Conservation (phyloP, 768 basidiomycete species). For the Candolleomyces efflorescens region DNA sequence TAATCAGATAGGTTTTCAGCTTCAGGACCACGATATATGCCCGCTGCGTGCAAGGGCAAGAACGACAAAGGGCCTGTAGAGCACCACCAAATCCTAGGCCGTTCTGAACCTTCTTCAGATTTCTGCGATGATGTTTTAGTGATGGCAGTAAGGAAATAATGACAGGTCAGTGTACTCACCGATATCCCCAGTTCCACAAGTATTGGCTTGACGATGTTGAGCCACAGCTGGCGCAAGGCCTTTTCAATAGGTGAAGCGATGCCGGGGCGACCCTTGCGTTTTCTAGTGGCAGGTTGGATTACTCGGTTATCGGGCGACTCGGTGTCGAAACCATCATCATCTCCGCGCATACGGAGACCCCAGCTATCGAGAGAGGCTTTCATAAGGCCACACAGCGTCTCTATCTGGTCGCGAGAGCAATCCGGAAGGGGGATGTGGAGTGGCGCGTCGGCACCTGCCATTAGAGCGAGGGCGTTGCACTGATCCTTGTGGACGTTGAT, state of each 20-base stretch:
- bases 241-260: not conserved
- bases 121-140: not conserved
- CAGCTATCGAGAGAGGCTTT: not conserved
- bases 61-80: constrained; percentile 1
- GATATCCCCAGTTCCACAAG: not conserved
- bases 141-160: not conserved
- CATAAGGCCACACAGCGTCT: not conserved
- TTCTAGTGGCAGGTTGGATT: no score
- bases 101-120: constrained; percentile 4
- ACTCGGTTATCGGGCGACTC: not conserved
- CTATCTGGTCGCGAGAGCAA: not conserved
- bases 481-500: constrained; percentile 26
- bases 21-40: not conserved
- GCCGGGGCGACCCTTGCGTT: not conserved
- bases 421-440: not conserved
- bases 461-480: constrained; percentile 37
- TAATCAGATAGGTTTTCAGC: not conserved
- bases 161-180: not conserved
- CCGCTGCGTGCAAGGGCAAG: constrained; percentile 4
- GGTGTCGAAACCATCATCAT: not conserved
- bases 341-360: not conserved
- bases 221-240: not conserved
- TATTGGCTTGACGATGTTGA: not conserved
- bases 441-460: constrained; percentile 3
- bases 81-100: constrained; percentile 5